Percentiles rank a stretch among this genome's conserved stretches.
phyloP scores from a whole-genome alignment of 2,329 filamentous ascomycete genomes.

The Pseudopyrenochaeta lycopersici region DNA sequence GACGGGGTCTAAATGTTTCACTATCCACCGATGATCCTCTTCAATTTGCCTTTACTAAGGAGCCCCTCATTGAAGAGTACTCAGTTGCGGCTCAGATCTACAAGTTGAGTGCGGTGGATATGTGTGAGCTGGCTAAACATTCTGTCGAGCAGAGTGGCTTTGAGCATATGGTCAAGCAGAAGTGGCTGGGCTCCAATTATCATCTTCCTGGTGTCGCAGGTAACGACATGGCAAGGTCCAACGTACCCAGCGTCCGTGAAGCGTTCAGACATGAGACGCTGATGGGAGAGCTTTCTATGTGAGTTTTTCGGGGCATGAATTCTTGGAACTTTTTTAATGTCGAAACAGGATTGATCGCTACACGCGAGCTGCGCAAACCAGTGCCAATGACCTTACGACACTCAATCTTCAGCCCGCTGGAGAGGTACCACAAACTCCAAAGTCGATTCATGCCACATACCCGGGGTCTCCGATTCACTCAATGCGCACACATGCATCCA shows the following conservation, averaged over 20 bases:
- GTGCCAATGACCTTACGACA: conserved; percentile 40
- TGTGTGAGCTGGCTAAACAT: conserved; percentile 98
- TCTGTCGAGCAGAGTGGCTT: conserved; percentile 96
- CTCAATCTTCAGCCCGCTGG: conserved; percentile 43
- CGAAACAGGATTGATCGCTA: conserved; percentile 52
- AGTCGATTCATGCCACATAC: conserved; percentile 39
- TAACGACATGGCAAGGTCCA: conserved; percentile 94
- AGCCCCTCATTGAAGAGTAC: conserved; percentile 97
- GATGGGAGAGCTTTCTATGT: conserved; percentile 85
- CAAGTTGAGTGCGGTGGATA: conserved; percentile 94
- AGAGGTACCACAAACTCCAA: conserved; percentile 38
- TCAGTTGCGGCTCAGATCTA: conserved; percentile 98
- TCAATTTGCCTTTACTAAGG: conserved; percentile 98
- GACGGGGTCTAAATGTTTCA: conserved; percentile 92
- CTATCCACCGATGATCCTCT: conserved; percentile 95
- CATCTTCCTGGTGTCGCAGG: conserved; percentile 80
- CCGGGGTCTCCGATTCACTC: conserved; percentile 52
- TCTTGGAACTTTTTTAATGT: conserved; percentile 3
- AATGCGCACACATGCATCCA: conserved; percentile 52
- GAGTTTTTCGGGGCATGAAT: conserved; percentile 49
- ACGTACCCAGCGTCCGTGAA: conserved; percentile 91
- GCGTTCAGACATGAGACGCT: conserved; percentile 89
- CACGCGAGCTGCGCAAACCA: conserved; percentile 47
- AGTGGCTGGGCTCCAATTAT: conserved; percentile 87
- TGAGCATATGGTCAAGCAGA: conserved; percentile 85